Conservation (phyloP, 768 basidiomycete species). For the Tulasnella calospora region DNA sequence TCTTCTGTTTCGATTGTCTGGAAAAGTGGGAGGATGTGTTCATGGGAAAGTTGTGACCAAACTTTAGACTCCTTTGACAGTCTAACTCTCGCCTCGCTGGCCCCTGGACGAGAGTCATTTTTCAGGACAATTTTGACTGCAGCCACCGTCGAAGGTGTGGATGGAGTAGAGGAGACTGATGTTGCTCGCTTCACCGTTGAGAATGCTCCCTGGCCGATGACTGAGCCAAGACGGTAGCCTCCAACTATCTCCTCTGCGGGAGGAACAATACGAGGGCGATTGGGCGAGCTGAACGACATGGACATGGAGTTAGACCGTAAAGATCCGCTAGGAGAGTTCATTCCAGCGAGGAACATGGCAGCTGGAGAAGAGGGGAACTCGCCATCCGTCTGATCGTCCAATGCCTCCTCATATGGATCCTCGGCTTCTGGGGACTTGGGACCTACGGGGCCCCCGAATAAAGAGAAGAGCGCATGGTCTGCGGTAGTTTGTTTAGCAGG, state of each 20-base stretch:
- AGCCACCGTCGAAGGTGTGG: slow-evolving; percentile 35
- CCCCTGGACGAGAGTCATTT: slow-evolving; percentile 36
- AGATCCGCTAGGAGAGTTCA: slow-evolving; percentile 21
- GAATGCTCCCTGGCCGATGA: slow-evolving; percentile 77
- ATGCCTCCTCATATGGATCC: slow-evolving; percentile 12
- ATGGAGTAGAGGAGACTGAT: slow-evolving; percentile 51
- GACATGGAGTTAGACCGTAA: slow-evolving; percentile 53
- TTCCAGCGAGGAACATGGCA: slow-evolving; percentile 30
- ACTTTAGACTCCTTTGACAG: slow-evolving; percentile 65
- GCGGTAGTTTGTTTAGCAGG: background rate
- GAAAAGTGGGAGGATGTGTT: slow-evolving; percentile 83
- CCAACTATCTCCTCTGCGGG: slow-evolving; percentile 55
- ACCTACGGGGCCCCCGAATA: slow-evolving; percentile 13
- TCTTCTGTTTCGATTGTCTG: slow-evolving; percentile 52
- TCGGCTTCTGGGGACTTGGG: background rate
- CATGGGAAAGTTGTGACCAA: slow-evolving; percentile 75
- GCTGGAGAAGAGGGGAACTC: slow-evolving; percentile 25
- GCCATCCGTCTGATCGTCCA: background rate
- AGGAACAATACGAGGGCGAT: slow-evolving; percentile 43
- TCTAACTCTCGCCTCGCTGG: slow-evolving; percentile 47
- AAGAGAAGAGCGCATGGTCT: slow-evolving; percentile 3
- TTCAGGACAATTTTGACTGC: slow-evolving; percentile 81
- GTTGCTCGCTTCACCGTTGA: slow-evolving; percentile 71
- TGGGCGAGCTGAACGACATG: slow-evolving; percentile 71
- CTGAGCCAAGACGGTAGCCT: slow-evolving; percentile 68